phyloP scores from a whole-genome alignment of 2,329 filamentous ascomycete genomes.

The Claviceps sp. region DNA sequence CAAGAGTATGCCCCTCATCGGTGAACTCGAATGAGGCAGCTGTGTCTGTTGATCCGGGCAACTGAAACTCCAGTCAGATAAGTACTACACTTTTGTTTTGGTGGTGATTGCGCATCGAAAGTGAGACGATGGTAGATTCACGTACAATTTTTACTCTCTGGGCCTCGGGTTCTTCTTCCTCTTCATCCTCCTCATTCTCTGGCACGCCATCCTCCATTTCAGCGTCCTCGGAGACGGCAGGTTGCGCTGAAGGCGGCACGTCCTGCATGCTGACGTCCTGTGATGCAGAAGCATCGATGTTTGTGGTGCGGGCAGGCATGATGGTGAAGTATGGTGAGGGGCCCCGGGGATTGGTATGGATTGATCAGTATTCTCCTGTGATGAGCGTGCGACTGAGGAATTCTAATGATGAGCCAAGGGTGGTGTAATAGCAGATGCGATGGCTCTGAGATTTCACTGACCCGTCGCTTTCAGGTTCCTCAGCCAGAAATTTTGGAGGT shows the following conservation, averaged over 20 bases:
- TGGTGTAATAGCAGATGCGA: background rate
- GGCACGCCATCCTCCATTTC: slow-evolving; percentile 17
- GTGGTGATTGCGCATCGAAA: background rate
- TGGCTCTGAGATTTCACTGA: background rate
- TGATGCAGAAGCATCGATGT: slow-evolving; percentile 15
- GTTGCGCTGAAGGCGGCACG: slow-evolving; percentile 25
- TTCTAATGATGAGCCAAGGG: background rate
- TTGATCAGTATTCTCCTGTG: background rate
- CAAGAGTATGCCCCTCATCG: slow-evolving; percentile 87
- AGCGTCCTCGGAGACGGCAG: slow-evolving; percentile 20
- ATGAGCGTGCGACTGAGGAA: too few relatives aligned
- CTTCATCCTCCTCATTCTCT: slow-evolving; percentile 17
- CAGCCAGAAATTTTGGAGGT: slow-evolving; percentile 8
- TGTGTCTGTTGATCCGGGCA: slow-evolving; percentile 72
- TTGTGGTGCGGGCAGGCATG: slow-evolving; percentile 29
- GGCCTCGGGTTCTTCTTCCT: slow-evolving; percentile 33
- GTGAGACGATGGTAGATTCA: background rate
- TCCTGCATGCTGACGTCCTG: slow-evolving; percentile 32
- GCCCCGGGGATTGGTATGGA: background rate
- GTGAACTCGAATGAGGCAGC: slow-evolving; percentile 92
- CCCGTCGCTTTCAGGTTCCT: background rate
- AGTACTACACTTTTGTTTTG: background rate
- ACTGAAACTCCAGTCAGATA: slow-evolving; percentile 33
- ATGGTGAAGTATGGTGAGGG: background rate
- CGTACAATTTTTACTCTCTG: slow-evolving; percentile 52